Evolutionary conservation across 2,329 filamentous ascomycete species (phyloP), one percentile per base, ranked within the genome.

Genomic region (Curvularia verruculosa): DNA sequence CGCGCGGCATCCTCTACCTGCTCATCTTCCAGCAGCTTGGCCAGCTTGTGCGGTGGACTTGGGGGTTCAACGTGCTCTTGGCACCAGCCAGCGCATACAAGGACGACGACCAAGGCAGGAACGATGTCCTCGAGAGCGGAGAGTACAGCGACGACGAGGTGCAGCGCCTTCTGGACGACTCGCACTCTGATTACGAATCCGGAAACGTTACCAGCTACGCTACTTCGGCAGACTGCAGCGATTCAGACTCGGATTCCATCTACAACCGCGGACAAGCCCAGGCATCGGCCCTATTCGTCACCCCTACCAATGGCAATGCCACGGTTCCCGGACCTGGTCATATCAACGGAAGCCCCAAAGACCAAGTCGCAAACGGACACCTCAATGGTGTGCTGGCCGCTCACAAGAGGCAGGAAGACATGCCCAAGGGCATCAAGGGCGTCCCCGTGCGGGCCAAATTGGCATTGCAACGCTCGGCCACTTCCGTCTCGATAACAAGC

Each of bases 21-120:
- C 83, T 99, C 60, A 96, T 99, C 65, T 99, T 99, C 79, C 95
- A 99, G 79, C 95, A 99, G 75, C 85, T 99, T 3, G 95, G 95
- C 21, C 95, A 99, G 77, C 82, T 98, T 24, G 88, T 99, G 19
- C 87, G 95, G 57, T 99, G 95, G 95, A 97, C 91, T 61, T 99
- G 95, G 95, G 95, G 95, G 10, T 98, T 96, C 76, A 92, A 96
- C 69, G 88, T 98, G 36, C 82, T 99, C 18, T 82, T 99, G n/a
- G 93, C 93, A 18, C 92, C 94, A 18, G 89, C 91, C 64, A 87
- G 89, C 47, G 85, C 85, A 60, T 91, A 91, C 69, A 81, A 84
- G 12, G 86, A 90, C 51, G 88, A 90, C 56, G 82, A n/a, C n/a
- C n/a, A 85, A 37, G 72, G 67, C 9, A 77, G 78, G 41, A 73